Base-by-base conservation (phyloP, 75 land plant species). In the Ceratopteris richardii region DNA sequence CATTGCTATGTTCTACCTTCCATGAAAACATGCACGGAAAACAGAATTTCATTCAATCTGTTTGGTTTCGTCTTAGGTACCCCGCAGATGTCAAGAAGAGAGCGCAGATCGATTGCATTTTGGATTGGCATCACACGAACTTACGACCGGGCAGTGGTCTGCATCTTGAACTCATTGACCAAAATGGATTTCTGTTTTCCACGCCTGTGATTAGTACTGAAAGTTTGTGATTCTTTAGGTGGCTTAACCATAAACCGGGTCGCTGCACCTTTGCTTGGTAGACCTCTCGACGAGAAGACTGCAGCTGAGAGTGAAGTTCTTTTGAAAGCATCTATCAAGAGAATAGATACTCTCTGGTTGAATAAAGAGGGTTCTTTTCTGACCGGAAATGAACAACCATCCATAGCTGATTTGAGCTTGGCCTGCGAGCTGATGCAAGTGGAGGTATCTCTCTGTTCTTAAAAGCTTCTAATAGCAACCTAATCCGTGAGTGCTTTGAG, bases 61-160 rank as follows among this genome's bases (percentile, higher is more conserved):
- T 33, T 4, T 33, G 37, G 7, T 4, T 64, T 36, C 28, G n/a
- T 11, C 54, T 31, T 28, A 89, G 96, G 96, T 90, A 87, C 46
- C 96, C 96, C 7, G 68, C 73, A 52, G 96, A 90, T 62, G 65
- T 83, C 44, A 65, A 39, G 29, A 76, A 55, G 51, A 76, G 93
- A 65, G 92, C 92, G 21, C 82, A 74, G 61, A 70, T 90, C 29
- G 77, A 90, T 39, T 78, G 94, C 37, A 72, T 87, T 47, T 66
- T 90, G 74, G 96, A 90, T 64, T 90, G 96, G 96, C 96, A 90
- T 76, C 96, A 90, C 48, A 73, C 74, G 24, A 83, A 83, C 61
- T 51, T 90, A 51, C 96, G 96, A 29, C 68, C 55, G 40, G 84
- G 85, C 70, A 55, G 88, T 79, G 74, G 96, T 90, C 7, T 9